Evolutionary conservation across 169 alveolate genomes (phyloP).

Genomic region (Cryptosporidium tyzzeri): DNA sequence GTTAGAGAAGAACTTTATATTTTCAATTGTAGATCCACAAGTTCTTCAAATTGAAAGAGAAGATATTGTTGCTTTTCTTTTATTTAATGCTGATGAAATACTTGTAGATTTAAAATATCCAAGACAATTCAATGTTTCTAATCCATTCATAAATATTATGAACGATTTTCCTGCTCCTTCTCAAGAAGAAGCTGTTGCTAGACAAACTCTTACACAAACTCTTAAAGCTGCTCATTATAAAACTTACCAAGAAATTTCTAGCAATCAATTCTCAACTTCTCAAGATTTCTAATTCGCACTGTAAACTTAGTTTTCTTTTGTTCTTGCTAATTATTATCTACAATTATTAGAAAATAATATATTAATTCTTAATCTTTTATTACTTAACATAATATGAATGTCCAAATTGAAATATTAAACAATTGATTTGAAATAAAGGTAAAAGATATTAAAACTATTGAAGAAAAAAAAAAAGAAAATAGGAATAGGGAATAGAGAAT

Average conservation of each 20-base stretch:
- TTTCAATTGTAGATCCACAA: constrained; percentile 77
- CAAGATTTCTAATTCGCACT: constrained; percentile 32
- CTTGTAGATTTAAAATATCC: constrained; percentile 78
- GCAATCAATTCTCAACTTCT: constrained; percentile 58
- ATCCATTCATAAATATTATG: constrained; percentile 74
- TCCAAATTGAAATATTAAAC: too few species aligned
- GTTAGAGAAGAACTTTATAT: constrained; percentile 79
- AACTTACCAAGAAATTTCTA: constrained; percentile 61
- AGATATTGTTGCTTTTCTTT: constrained; percentile 78
- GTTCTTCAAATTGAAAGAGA: constrained; percentile 78
- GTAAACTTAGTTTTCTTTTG: too few species aligned
- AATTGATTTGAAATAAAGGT: too few species aligned
- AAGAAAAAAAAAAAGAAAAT: too few species aligned
- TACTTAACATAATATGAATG: too few species aligned
- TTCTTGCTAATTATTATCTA: too few species aligned
- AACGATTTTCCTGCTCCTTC: constrained; percentile 71
- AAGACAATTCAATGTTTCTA: constrained; percentile 77
- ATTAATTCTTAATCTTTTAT: too few species aligned
- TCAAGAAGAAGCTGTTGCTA: constrained; percentile 73
- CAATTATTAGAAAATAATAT: too few species aligned
- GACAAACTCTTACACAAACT: constrained; percentile 72
- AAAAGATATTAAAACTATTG: too few species aligned
- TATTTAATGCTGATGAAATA: constrained; percentile 79
- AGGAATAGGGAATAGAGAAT: too few species aligned
- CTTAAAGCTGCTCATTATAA: constrained; percentile 57